Evolutionary conservation across 2,329 filamentous ascomycete genomes (phyloP).

Genomic region (Metarhizium robertsii): DNA sequence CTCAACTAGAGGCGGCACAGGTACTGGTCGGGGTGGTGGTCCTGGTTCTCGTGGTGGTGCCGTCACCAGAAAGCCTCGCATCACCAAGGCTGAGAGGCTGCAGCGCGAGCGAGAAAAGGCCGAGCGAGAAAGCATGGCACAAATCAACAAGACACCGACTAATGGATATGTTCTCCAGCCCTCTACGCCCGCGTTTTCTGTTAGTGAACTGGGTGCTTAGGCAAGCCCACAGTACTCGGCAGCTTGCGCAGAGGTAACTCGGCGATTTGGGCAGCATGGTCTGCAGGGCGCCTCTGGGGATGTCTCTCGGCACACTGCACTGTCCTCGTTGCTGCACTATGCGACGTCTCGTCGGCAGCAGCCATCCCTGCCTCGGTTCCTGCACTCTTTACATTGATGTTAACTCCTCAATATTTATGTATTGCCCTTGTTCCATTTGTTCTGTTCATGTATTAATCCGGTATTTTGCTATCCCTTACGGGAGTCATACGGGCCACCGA

Average conservation of each 20-base stretch:
- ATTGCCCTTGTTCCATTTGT: no score
- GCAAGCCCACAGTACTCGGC: not conserved
- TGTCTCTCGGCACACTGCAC: not conserved
- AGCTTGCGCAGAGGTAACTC: not conserved
- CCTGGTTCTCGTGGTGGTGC: constrained; percentile 68
- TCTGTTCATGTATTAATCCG: no score
- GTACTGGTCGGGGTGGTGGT: constrained; percentile 37
- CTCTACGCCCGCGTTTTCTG: constrained; percentile 26
- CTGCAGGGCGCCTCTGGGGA: not conserved
- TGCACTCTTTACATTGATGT: not conserved
- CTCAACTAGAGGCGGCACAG: constrained; percentile 44
- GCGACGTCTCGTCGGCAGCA: not conserved
- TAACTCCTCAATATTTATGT: no score
- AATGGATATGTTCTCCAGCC: constrained; percentile 29
- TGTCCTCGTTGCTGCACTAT: not conserved
- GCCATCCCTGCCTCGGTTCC: not conserved
- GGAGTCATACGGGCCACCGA: no score
- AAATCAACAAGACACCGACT: constrained; percentile 27
- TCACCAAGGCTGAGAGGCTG: constrained; percentile 78
- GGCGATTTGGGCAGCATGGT: not conserved
- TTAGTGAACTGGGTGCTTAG: constrained; percentile 27
- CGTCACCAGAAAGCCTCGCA: constrained; percentile 69
- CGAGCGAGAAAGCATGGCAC: constrained; percentile 51
- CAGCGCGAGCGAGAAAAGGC: constrained; percentile 74
- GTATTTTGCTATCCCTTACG: no score